A percentile compares a stretch with the other conserved stretches of the same genome.
Conservation (phyloP, 2,329 filamentous ascomycete genomes). For the Hypoxylon sp. region DNA sequence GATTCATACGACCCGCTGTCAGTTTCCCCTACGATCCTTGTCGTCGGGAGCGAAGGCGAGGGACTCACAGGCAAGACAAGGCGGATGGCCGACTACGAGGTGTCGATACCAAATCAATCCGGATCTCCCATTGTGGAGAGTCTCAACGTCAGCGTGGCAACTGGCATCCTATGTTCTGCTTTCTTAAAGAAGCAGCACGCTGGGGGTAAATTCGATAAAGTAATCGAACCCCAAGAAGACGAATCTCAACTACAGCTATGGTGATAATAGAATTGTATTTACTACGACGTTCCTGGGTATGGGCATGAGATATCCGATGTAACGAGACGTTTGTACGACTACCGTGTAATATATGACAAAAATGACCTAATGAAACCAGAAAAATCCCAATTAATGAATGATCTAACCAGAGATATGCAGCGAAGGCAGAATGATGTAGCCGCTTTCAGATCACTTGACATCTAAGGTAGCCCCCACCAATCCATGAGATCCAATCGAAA, state of each 20-base stretch:
- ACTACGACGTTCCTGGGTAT: constrained; percentile 7
- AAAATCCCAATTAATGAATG: background rate
- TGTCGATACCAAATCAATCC: constrained; percentile 74
- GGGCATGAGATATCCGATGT: constrained; percentile 14
- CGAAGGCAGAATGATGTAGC: background rate
- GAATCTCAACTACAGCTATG: constrained; percentile 42
- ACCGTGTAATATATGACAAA: constrained; percentile 31
- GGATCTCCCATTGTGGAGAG: constrained; percentile 80
- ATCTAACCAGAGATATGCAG: background rate
- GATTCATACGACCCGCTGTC: constrained; percentile 67
- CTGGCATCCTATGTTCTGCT: constrained; percentile 79
- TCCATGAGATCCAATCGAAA: constrained; percentile 9
- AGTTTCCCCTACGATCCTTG: constrained; percentile 78
- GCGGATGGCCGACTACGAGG: constrained; percentile 74
- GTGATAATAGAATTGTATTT: constrained; percentile 40
- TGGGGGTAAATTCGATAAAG: constrained; percentile 45
- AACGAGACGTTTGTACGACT: constrained; percentile 20
- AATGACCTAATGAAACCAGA: constrained; percentile 6
- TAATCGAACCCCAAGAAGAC: constrained; percentile 38
- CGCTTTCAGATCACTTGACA: background rate
- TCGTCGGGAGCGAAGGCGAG: constrained; percentile 86
- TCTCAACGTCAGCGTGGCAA: constrained; percentile 92
- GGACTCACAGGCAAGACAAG: constrained; percentile 77
- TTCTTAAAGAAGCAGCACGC: constrained; percentile 68
- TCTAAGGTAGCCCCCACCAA: background rate